Evolutionary conservation across 352 stramenopile species (phyloP).

Genomic region (Phytophthora syringae): DNA sequence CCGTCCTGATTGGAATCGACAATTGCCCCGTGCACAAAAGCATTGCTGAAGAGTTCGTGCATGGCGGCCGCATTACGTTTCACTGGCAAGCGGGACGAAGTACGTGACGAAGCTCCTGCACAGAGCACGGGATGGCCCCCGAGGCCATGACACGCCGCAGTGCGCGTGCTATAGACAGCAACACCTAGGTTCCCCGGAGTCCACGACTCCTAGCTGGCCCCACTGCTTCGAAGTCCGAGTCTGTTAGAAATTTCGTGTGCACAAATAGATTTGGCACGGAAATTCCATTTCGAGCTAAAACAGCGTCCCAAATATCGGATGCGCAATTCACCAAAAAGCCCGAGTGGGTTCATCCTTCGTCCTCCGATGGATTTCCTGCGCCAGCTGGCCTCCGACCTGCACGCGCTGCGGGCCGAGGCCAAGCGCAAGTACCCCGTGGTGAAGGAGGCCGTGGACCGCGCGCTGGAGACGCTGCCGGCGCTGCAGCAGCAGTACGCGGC

Average conservation of each 20-base stretch:
- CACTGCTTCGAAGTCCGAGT: constrained; percentile 35
- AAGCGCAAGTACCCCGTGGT: constrained; percentile 94
- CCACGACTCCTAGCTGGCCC: constrained; percentile 38
- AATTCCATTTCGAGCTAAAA: too few species aligned
- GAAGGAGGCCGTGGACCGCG: constrained; percentile 96
- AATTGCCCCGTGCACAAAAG: constrained; percentile 46
- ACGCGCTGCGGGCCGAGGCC: constrained; percentile 82
- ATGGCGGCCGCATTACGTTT: constrained; percentile 37
- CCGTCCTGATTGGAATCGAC: constrained; percentile 7
- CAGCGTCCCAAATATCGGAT: too few species aligned
- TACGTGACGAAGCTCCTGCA: constrained; percentile 39
- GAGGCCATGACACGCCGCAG: constrained; percentile 34
- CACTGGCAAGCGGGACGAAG: constrained; percentile 29
- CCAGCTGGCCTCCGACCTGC: constrained; percentile 89
- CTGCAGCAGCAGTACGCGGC: constrained; percentile 95
- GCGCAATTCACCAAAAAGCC: too few species aligned
- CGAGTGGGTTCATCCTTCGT: too few species aligned
- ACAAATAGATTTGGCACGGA: too few species aligned
- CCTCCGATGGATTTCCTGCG: constrained; percentile 95
- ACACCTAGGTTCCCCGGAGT: constrained; percentile 30
- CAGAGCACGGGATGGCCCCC: constrained; percentile 32
- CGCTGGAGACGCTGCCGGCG: constrained; percentile 92
- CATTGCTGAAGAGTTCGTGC: constrained; percentile 36
- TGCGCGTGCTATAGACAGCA: constrained; percentile 37
- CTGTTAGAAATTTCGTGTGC: too few species aligned